These are phyloP conservation scores for Olyra latifolia DNA, from an alignment of 176 grass and related monocot species.

Conservation along the genomic window DNA sequence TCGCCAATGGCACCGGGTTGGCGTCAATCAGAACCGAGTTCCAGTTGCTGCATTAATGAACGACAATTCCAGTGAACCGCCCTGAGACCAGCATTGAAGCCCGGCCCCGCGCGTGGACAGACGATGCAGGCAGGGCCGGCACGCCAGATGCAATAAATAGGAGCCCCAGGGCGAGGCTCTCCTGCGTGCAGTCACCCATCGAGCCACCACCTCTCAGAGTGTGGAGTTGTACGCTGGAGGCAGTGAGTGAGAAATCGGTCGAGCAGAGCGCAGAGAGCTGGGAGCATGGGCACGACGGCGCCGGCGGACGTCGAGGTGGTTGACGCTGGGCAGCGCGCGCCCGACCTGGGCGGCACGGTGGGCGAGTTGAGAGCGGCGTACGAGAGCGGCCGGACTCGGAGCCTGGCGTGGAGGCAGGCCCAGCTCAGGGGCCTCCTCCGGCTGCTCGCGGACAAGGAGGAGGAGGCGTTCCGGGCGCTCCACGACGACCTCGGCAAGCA, in stretches of 20 bases:
- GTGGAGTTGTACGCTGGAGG: not conserved
- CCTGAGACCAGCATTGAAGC: not conserved
- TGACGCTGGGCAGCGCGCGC: not conserved
- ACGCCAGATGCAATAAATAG: conserved; percentile 31
- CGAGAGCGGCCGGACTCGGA: conserved; percentile 63
- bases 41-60: conserved; percentile 2
- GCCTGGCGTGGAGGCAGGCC: conserved; percentile 61
- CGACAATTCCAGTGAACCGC: not conserved
- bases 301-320: not conserved
- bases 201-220: not conserved
- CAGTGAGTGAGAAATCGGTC: not conserved
- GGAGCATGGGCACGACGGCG: not conserved
- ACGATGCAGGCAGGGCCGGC: not conserved
- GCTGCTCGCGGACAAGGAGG: conserved; percentile 66
- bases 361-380: conserved; percentile 49
- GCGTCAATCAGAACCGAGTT: not conserved
- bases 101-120: not conserved
- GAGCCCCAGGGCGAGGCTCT: not conserved
- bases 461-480: conserved; percentile 58
- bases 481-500: conserved; percentile 80
- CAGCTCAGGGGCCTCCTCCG: conserved; percentile 66
- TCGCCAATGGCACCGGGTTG: not conserved
- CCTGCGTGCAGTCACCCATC: not conserved
- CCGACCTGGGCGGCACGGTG: conserved; percentile 29
- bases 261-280: not conserved